Base-by-base conservation (phyloP, 257 asterid genomes). In the Solanum clarkiae region DNA sequence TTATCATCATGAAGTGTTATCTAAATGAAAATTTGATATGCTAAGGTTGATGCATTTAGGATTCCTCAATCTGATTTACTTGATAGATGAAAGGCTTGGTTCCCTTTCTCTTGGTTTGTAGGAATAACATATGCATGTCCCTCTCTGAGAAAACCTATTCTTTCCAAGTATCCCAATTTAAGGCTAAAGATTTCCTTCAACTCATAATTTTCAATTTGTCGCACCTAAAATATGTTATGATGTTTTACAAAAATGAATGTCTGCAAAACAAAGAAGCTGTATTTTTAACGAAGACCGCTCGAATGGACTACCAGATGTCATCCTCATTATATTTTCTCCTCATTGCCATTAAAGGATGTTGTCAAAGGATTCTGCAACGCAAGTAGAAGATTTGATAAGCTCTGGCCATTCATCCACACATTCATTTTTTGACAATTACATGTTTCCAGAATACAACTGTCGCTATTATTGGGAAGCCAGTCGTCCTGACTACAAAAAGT, bases 301-400 rank as follows among this genome's bases (percentile, higher is more conserved):
- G 4, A 88, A 84, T 69, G 87, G 26, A 53, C 81, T 90, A 63
- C 91, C 89, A 8, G 90, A 88, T 81, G 62, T 42, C 3, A 86
- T 90, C 47, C 86, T 90, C 36, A 32, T 82, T 42, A 79, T 12
- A 86, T 90, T 51, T 88, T 87, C 24, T 75, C 90, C 29, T 84
- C 88, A 77, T 80, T 88, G 36, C 88, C 88, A 18, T 22, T 80
- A 12, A 20, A 20, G 9, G 92, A 87, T 57, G 90, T 75, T 4
- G 56, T 84, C 22, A 82, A 71, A 42, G 36, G 36, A 32, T 42
- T 42, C 45, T 5, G 45, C 45, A 5, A 42, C 0, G 45, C 45
- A 42, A 42, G 2, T 7, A 80, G 88, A 54, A 62, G 89, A 71
- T 90, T 88, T 71, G 86, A 88, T 24, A 54, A 80, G 24, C 85